These are phyloP conservation scores for Fragilaria radians DNA, from an alignment of 108 stramenopile species.

Conservation along the genomic window DNA sequence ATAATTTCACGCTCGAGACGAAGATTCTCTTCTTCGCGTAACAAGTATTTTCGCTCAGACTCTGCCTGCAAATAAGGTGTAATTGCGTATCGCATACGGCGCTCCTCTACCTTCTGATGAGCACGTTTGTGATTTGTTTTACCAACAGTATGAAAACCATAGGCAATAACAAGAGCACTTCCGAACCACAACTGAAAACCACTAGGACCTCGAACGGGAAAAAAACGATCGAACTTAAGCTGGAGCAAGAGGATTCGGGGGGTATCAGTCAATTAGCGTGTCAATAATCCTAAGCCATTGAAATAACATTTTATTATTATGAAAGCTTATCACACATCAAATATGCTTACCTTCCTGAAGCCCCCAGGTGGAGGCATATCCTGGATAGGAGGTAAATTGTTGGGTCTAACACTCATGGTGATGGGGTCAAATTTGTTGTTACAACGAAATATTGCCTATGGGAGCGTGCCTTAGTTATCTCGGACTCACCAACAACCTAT, in stretches of 20 bases:
- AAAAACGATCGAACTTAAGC: no score
- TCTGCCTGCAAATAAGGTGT: constrained; percentile 79
- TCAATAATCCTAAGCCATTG: background rate
- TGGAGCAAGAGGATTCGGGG: background rate
- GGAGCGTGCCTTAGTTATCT: no score
- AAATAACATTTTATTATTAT: background rate
- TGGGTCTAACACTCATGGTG: constrained; percentile 66
- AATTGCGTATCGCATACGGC: constrained; percentile 65
- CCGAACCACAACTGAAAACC: constrained; percentile 79
- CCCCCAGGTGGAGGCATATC: constrained; percentile 67
- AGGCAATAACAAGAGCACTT: constrained; percentile 40
- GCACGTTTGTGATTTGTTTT: constrained; percentile 49
- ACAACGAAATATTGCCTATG: no score
- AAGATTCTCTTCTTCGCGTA: constrained; percentile 52
- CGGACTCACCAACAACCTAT: no score
- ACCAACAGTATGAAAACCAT: constrained; percentile 73
- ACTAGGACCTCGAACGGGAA: constrained; percentile 69
- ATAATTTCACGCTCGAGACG: constrained; percentile 68
- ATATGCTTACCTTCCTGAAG: constrained; percentile 50
- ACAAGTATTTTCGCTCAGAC: constrained; percentile 65
- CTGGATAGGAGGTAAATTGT: constrained; percentile 59
- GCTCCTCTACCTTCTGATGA: constrained; percentile 65
- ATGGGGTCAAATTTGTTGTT: background rate
- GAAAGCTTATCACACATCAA: constrained; percentile 2
- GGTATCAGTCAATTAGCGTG: background rate